A percentile compares a stretch with the other conserved stretches of the same genome.
Evolutionary conservation across 2,329 filamentous ascomycete species (phyloP).

Genomic region (Monosporascus sp.): DNA sequence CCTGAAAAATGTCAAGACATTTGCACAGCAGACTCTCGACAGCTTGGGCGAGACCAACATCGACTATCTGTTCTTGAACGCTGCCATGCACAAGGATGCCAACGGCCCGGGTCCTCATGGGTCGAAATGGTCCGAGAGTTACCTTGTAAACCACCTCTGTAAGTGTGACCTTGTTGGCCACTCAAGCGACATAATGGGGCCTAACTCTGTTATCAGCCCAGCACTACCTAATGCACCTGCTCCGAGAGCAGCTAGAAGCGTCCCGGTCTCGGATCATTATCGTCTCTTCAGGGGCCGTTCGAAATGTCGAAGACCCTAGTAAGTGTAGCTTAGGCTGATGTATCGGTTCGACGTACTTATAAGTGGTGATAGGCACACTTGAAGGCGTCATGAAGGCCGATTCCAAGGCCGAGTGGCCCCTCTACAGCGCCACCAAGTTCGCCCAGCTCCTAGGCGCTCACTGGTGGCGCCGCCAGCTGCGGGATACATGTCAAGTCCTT

Average conservation of each 20-base stretch:
- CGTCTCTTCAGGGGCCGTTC: conserved; percentile 45
- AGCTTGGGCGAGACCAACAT: conserved; percentile 36
- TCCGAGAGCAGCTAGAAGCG: conserved; percentile 41
- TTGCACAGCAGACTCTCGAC: conserved; percentile 39
- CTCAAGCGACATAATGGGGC: neutral
- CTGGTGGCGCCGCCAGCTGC: conserved; percentile 51
- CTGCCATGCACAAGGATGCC: conserved; percentile 34
- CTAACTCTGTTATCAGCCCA: conserved; percentile 35
- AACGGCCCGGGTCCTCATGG: conserved; percentile 32
- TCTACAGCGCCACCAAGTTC: conserved; percentile 45
- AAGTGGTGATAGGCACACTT: conserved; percentile 11
- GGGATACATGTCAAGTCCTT: conserved; percentile 37
- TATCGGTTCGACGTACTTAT: conserved; percentile 3
- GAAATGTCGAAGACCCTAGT: conserved; percentile 34
- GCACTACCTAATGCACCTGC: conserved; percentile 46
- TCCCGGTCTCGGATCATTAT: conserved; percentile 44
- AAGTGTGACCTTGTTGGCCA: conserved; percentile 6
- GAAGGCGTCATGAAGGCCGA: conserved; percentile 26
- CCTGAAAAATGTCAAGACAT: conserved; percentile 38
- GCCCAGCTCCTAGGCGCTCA: conserved; percentile 45
- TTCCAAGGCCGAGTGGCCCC: conserved; percentile 25
- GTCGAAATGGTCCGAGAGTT: conserved; percentile 44
- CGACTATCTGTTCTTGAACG: conserved; percentile 47
- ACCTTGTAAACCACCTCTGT: conserved; percentile 50
- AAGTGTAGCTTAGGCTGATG: conserved; percentile 5